Percentiles rank a stretch among this genome's conserved stretches.
Evolutionary conservation across 257 asterid genomes (phyloP).

Genomic region (Fraxinus anomala): DNA sequence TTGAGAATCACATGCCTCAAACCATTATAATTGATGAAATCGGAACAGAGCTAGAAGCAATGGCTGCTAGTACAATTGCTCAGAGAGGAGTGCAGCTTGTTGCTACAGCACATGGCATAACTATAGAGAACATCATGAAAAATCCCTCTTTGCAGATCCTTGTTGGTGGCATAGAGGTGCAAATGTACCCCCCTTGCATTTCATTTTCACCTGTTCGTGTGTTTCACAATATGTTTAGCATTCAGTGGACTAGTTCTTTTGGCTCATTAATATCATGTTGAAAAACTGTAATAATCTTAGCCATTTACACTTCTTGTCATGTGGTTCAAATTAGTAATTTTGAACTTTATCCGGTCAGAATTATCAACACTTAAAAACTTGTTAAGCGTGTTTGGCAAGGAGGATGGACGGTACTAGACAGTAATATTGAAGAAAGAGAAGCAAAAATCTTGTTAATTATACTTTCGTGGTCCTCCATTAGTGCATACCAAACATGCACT

Average conservation of each 20-base stretch:
- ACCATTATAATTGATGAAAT: constrained; percentile 94
- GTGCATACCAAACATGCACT: background rate
- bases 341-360: constrained; percentile 12
- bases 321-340: background rate
- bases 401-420: background rate
- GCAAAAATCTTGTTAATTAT: background rate
- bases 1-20: constrained; percentile 97
- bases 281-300: constrained; percentile 7
- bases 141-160: constrained; percentile 92
- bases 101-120: constrained; percentile 93
- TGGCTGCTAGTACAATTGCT: constrained; percentile 97
- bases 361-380: background rate
- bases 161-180: constrained; percentile 98
- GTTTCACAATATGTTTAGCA: constrained; percentile 1
- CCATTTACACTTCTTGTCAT: constrained; percentile 1
- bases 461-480: background rate
- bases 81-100: constrained; percentile 99
- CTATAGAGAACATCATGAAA: constrained; percentile 85
- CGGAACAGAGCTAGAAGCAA: constrained; percentile 94
- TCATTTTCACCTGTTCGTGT: background rate
- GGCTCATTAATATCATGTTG: background rate
- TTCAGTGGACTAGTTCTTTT: background rate
- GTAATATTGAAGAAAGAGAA: background rate
- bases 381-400: background rate
- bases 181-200: constrained; percentile 8